Conservation (phyloP, 169 alveolate genomes). For the Plasmodium ovale region DNA sequence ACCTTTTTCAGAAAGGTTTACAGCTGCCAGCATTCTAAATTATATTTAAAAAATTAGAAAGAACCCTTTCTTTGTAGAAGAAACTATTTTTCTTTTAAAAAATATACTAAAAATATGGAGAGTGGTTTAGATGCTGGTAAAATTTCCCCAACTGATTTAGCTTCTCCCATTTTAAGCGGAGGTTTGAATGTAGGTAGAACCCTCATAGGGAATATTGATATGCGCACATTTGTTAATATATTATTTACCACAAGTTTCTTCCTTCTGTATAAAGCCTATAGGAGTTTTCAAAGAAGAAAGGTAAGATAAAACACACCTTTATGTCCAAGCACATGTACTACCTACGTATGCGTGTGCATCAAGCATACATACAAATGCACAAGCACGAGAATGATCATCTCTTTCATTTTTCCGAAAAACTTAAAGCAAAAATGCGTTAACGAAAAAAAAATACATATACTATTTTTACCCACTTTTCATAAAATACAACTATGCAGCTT, state of each 20-base stretch:
- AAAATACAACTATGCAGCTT: neutral
- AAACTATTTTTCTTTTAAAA: neutral
- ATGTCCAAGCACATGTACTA: neutral
- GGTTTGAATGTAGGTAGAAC: constrained; percentile 23
- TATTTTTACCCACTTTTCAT: neutral
- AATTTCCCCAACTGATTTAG: neutral
- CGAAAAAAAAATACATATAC: neutral
- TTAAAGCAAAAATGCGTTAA: neutral
- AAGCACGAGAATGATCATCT: neutral
- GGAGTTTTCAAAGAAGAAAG: neutral
- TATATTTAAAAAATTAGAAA: neutral
- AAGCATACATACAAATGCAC: neutral
- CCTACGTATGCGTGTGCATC: neutral
- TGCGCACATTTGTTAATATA: neutral
- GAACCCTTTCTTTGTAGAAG: neutral
- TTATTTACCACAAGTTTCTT: neutral
- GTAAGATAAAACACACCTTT: neutral
- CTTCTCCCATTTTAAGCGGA: neutral
- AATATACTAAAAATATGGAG: neutral
- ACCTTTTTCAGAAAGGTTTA: neutral
- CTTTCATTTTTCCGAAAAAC: neutral
- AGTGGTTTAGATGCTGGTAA: neutral
- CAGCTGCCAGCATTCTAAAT: neutral
- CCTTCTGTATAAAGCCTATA: neutral
- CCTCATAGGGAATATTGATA: neutral